A percentile compares a stretch with the other conserved stretches of the same genome.
Conservation (phyloP, 140 eudicot species). For the Erigeron philadelphicus region DNA sequence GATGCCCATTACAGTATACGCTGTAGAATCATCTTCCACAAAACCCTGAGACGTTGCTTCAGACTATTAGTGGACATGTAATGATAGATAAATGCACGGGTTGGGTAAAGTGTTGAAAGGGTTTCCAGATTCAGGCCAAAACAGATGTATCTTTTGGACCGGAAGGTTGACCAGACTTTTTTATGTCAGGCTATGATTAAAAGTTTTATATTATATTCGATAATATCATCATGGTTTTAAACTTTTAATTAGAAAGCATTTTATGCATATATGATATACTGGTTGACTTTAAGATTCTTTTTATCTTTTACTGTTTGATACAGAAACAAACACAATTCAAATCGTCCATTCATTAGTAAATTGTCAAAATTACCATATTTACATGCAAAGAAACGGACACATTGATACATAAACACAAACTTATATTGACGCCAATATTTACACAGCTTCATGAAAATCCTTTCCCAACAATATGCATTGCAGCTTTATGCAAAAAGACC, state of each 20-base stretch:
- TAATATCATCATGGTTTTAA: too few species aligned
- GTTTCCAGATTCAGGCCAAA: neutral
- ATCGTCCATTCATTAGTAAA: too few species aligned
- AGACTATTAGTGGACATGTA: constrained; percentile 9
- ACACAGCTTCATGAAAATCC: neutral
- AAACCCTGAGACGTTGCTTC: constrained; percentile 40
- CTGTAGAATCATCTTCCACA: constrained; percentile 44
- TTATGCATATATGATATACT: too few species aligned
- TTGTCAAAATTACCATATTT: too few species aligned
- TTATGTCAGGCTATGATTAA: too few species aligned
- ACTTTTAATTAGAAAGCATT: too few species aligned
- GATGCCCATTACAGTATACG: constrained; percentile 49
- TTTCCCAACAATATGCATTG: neutral
- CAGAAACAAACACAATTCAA: too few species aligned
- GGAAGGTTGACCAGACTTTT: too few species aligned
- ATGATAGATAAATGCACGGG: neutral
- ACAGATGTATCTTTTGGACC: too few species aligned
- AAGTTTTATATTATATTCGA: too few species aligned
- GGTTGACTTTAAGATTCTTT: too few species aligned
- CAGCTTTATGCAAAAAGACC: neutral
- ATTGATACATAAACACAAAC: neutral
- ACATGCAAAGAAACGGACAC: neutral
- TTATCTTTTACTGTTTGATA: too few species aligned
- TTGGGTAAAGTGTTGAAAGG: neutral
- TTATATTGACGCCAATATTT: neutral